A percentile compares a stretch with the other conserved stretches of the same genome.
Evolutionary conservation across 306 rosid genomes (phyloP).

Genomic region (Betula pendula): DNA sequence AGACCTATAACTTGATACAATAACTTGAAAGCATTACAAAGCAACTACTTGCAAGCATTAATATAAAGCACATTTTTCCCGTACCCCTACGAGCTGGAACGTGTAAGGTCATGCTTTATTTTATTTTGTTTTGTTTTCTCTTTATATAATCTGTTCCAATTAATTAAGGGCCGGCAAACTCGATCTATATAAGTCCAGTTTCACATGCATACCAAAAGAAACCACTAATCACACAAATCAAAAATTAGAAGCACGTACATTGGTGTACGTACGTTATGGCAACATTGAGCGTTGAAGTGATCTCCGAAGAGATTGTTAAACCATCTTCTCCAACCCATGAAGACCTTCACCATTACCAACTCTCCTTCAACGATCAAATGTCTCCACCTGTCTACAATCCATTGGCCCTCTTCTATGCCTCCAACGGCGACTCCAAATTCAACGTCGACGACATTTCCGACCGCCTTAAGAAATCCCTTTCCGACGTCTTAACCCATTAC

Average conservation of each 20-base stretch:
- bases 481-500: conserved; percentile 37
- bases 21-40: neutral
- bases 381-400: conserved; percentile 43
- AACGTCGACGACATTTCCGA: conserved; percentile 17
- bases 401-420: conserved; percentile 35
- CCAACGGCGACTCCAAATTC: neutral
- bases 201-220: neutral
- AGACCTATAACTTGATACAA: too few species aligned
- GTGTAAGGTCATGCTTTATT: neutral
- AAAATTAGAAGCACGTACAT: neutral
- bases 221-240: neutral
- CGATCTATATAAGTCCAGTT: neutral
- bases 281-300: conserved; percentile 11
- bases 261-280: neutral
- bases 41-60: too few species aligned
- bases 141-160: neutral
- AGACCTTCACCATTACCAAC: conserved; percentile 44
- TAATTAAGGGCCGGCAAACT: neutral
- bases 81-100: too few species aligned
- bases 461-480: conserved; percentile 49
- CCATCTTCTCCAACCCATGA: conserved; percentile 46
- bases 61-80: too few species aligned
- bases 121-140: neutral
- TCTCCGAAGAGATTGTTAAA: conserved; percentile 40
- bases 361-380: conserved; percentile 55